Conservation (phyloP, 2,329 filamentous ascomycete species). For the Leptographium flavum region DNA sequence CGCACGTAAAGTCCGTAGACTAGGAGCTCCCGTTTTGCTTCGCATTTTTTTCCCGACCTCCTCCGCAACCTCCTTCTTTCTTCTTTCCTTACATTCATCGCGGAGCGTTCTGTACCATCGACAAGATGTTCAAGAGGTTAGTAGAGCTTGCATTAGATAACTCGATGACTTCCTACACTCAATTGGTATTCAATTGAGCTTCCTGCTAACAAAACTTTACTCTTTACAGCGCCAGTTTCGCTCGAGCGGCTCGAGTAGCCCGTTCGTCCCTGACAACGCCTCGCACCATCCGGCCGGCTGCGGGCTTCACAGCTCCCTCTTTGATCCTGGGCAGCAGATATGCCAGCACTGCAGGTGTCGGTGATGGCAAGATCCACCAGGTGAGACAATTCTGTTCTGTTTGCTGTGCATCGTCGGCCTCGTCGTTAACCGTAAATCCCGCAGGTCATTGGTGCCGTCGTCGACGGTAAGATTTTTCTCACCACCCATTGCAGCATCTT, state of each 20-base stretch:
- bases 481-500: background rate
- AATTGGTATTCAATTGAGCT: slow-evolving; percentile 27
- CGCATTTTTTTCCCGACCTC: slow-evolving; percentile 14
- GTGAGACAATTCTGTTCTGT: slow-evolving; percentile 28
- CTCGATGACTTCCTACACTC: slow-evolving; percentile 5
- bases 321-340: slow-evolving; percentile 32
- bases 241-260: slow-evolving; percentile 40
- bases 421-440: slow-evolving; percentile 21
- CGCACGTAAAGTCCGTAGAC: slow-evolving; percentile 6
- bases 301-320: slow-evolving; percentile 20
- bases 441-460: slow-evolving; percentile 96
- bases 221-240: slow-evolving; percentile 42
- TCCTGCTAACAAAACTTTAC: slow-evolving; percentile 28
- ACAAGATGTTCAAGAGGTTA: slow-evolving; percentile 76
- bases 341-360: slow-evolving; percentile 42
- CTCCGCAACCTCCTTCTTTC: slow-evolving; percentile 9
- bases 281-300: slow-evolving; percentile 41
- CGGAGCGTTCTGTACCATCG: slow-evolving; percentile 12
- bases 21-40: slow-evolving; percentile 12
- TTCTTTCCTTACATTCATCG: slow-evolving; percentile 6
- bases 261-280: slow-evolving; percentile 42
- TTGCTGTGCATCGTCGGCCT: background rate
- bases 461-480: slow-evolving; percentile 64
- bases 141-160: slow-evolving; percentile 23
- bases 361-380: slow-evolving; percentile 57